These are phyloP conservation scores for Coix lacrymajobi DNA, from an alignment of 176 grass and related monocot species.

Conservation along the genomic window DNA sequence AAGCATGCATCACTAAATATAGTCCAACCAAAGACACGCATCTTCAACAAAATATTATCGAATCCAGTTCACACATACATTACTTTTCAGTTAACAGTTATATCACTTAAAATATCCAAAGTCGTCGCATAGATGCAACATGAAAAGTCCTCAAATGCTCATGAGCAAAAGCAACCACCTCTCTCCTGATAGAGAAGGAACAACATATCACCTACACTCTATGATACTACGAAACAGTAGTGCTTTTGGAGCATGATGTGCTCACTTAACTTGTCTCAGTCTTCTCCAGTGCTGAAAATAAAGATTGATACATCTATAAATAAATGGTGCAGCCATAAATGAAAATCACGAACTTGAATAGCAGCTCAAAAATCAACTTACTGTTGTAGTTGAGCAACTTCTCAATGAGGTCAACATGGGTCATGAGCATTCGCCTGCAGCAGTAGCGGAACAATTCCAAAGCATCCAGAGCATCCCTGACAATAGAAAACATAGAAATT, in stretches of 20 bases:
- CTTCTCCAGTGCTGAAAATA: constrained; percentile 76
- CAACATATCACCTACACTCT: background rate
- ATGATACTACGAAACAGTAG: background rate
- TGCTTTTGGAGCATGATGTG: background rate
- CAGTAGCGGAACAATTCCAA: constrained; percentile 86
- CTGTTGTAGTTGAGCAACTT: constrained; percentile 98
- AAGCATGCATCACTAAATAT: background rate
- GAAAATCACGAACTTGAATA: background rate
- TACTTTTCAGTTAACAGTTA: background rate
- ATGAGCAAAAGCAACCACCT: background rate
- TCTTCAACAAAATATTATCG: background rate
- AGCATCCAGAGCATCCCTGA: constrained; percentile 87
- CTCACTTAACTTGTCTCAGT: constrained; percentile 32
- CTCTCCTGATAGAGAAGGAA: background rate
- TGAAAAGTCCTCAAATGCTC: background rate
- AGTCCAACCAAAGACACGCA: background rate
- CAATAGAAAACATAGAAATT: background rate
- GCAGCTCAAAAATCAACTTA: constrained; percentile 37
- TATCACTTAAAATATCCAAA: background rate
- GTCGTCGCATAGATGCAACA: background rate
- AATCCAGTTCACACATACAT: background rate
- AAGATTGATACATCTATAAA: background rate
- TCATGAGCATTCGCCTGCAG: constrained; percentile 96
- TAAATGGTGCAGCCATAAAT: constrained; percentile 1
- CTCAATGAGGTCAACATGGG: constrained; percentile 96